Evolutionary conservation across 2,329 filamentous ascomycete genomes (phyloP).

Genomic region (Pochonia chlamydosporia): DNA sequence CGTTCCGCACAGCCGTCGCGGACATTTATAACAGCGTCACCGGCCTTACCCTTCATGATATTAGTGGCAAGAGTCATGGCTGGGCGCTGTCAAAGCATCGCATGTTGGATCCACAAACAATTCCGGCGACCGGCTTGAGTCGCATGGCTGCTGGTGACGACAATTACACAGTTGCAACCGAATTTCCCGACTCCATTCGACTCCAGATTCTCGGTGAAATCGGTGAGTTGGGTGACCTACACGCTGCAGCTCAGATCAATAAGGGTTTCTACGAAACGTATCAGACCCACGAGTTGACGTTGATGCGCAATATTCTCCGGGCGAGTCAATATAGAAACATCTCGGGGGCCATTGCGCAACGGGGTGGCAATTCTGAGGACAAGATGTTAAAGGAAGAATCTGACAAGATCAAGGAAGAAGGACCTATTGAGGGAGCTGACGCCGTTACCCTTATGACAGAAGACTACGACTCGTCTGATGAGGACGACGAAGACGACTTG

Average conservation of each 20-base stretch:
- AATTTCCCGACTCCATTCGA: constrained; percentile 30
- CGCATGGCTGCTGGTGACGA: constrained; percentile 27
- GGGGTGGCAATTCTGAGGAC: constrained; percentile 22
- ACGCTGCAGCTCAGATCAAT: constrained; percentile 35
- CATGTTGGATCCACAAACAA: constrained; percentile 28
- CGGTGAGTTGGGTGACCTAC: constrained; percentile 35
- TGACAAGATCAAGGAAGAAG: constrained; percentile 22
- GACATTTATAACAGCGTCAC: constrained; percentile 46
- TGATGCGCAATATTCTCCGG: constrained; percentile 31
- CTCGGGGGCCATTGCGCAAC: background rate
- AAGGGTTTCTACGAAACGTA: constrained; percentile 39
- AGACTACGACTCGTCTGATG: constrained; percentile 19
- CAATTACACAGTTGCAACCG: constrained; percentile 24
- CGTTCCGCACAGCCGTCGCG: constrained; percentile 40
- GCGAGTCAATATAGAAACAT: constrained; percentile 15
- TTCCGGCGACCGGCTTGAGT: constrained; percentile 20
- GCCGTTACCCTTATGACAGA: constrained; percentile 24
- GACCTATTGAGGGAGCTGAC: constrained; percentile 20
- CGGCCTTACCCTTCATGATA: constrained; percentile 43
- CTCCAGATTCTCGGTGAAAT: constrained; percentile 35
- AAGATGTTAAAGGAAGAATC: constrained; percentile 27
- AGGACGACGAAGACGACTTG: constrained; percentile 19
- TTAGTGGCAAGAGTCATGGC: constrained; percentile 41
- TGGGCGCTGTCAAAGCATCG: constrained; percentile 41
- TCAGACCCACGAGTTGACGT: constrained; percentile 34